Evolutionary conservation across 73 alveolate genomes (phyloP).

Genomic region (Symbiodinium pilosum): DNA sequence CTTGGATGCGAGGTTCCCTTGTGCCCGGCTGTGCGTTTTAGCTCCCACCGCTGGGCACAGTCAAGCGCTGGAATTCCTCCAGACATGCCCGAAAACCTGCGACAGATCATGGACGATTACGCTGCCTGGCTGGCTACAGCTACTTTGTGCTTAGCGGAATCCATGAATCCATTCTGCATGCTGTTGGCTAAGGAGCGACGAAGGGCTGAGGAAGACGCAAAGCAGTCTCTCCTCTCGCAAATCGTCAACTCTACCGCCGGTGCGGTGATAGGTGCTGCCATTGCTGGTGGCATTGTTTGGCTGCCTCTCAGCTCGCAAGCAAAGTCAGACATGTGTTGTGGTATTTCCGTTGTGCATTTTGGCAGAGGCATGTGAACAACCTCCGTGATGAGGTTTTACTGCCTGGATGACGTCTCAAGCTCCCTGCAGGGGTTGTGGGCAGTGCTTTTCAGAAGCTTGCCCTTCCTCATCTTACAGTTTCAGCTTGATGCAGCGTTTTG

Average conservation of each 20-base stretch:
- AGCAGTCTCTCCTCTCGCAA: conserved; percentile 6
- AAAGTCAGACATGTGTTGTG: neutral
- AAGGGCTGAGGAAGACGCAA: conserved; percentile 22
- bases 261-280: conserved; percentile 41
- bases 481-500: too few species aligned
- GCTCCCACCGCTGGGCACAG: conserved; percentile 12
- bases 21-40: neutral
- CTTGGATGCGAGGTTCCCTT: neutral
- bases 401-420: conserved; percentile 66
- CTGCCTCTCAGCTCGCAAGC: neutral
- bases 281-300: conserved; percentile 49
- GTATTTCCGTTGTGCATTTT: neutral
- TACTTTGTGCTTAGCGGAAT: neutral
- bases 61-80: conserved; percentile 29
- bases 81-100: conserved; percentile 29
- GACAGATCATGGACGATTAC: conserved; percentile 19
- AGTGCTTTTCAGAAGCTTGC: conserved; percentile 35
- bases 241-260: conserved; percentile 48
- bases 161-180: too few species aligned
- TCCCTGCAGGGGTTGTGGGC: conserved; percentile 57
- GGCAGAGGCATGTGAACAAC: neutral
- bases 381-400: conserved; percentile 21
- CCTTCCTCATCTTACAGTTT: neutral
- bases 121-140: neutral
- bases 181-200: conserved; percentile 28